phyloP scores from a whole-genome alignment of 805 yeast species.

The Cyberlindnera mississippiensis region DNA sequence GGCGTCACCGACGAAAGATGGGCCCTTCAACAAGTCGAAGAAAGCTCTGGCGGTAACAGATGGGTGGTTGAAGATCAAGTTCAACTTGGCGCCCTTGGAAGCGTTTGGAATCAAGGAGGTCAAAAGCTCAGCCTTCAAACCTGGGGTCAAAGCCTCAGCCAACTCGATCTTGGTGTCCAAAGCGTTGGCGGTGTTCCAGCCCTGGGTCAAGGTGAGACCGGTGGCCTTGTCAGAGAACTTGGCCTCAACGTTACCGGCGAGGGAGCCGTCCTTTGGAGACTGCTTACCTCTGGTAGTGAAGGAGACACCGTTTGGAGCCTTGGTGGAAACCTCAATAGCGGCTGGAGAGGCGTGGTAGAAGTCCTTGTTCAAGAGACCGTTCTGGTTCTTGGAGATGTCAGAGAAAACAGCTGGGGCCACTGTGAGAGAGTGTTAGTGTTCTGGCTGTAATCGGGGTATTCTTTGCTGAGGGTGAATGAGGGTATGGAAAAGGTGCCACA shows the following conservation, averaged over 20 bases:
- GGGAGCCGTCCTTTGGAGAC: conserved; percentile 64
- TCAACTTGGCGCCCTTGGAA: conserved; percentile 82
- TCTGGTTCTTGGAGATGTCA: conserved; percentile 89
- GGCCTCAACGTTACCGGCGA: conserved; percentile 87
- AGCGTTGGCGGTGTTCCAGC: conserved; percentile 94
- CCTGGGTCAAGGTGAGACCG: conserved; percentile 92
- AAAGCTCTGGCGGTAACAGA: conserved; percentile 91
- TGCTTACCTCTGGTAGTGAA: conserved; percentile 92
- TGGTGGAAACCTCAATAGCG: conserved; percentile 82
- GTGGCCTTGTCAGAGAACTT: conserved; percentile 89
- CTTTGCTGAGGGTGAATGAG: no score
- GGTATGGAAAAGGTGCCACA: conserved; percentile 1
- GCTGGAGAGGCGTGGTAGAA: conserved; percentile 91
- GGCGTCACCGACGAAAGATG: conserved; percentile 91
- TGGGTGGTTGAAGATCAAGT: conserved; percentile 88
- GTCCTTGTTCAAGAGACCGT: conserved; percentile 85
- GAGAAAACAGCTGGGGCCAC: conserved; percentile 90
- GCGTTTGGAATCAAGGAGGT: conserved; percentile 85
- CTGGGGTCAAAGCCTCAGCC: conserved; percentile 88
- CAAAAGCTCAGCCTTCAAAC: conserved; percentile 88
- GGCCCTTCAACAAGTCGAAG: conserved; percentile 93
- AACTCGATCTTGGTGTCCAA: conserved; percentile 92
- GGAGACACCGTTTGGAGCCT: conserved; percentile 94
- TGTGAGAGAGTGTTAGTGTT: conserved; percentile 3
- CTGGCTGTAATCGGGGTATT: no score